These are phyloP conservation scores for Prunus salicina DNA, from an alignment of 306 rosid genomes.

Conservation along the genomic window DNA sequence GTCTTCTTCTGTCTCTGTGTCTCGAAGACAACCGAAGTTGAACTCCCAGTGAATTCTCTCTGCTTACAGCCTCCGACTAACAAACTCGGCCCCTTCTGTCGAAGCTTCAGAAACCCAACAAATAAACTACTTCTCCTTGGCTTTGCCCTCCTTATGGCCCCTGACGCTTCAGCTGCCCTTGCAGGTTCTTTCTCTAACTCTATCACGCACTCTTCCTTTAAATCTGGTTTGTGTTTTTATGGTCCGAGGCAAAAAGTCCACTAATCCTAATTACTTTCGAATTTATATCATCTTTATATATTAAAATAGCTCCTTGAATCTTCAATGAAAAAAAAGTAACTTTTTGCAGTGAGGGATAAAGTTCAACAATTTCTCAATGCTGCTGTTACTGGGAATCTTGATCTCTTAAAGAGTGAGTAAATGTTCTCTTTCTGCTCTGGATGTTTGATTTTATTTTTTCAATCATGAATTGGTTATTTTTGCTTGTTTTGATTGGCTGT, in stretches of 20 bases:
- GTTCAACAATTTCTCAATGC: slow-evolving; percentile 84
- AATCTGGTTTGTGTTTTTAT: neutral
- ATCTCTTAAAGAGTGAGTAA: slow-evolving; percentile 70
- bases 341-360: slow-evolving; percentile 68
- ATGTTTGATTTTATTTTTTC: neutral
- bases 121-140: neutral
- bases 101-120: neutral
- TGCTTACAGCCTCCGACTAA: neutral
- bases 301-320: neutral
- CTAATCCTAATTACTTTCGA: neutral
- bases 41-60: neutral
- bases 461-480: neutral
- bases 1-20: neutral
- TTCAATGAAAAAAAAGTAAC: neutral
- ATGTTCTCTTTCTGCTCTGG: neutral
- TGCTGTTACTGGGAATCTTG: slow-evolving; percentile 71
- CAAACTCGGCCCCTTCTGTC: neutral
- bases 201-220: neutral
- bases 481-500: neutral
- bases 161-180: slow-evolving; percentile 86
- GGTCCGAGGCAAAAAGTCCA: neutral
- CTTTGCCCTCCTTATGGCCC: slow-evolving; percentile 44
- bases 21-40: neutral
- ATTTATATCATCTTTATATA: neutral
- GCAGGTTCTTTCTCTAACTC: slow-evolving; percentile 46